phyloP scores from a whole-genome alignment of 345 rosid genomes.

The Adansonia digitata region DNA sequence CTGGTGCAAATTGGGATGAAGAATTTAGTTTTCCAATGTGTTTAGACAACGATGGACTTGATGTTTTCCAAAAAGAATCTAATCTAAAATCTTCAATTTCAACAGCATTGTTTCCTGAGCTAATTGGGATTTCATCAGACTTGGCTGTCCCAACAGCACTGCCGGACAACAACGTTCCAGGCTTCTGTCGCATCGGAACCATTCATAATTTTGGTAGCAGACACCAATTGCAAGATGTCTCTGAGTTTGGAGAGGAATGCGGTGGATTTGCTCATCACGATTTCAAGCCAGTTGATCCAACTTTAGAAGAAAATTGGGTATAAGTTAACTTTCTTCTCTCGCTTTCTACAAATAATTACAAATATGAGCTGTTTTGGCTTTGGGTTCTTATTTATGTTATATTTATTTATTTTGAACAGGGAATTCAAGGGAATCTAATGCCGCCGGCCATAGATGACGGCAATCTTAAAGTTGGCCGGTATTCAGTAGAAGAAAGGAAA shows the following conservation, averaged over 20 bases:
- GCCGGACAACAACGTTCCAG: constrained; percentile 20
- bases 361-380: too few species aligned
- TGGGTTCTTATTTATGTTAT: not conserved
- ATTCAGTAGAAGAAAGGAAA: constrained; percentile 78
- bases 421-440: constrained; percentile 36
- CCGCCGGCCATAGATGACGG: constrained; percentile 28
- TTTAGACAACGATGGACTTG: constrained; percentile 8
- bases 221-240: constrained; percentile 24
- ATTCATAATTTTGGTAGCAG: constrained; percentile 24
- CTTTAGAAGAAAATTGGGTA: constrained; percentile 41
- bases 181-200: constrained; percentile 17
- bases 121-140: constrained; percentile 32
- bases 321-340: not conserved
- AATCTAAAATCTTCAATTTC: constrained; percentile 16
- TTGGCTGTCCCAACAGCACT: constrained; percentile 26
- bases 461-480: constrained; percentile 56
- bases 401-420: constrained; percentile 22
- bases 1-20: constrained; percentile 7
- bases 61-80: constrained; percentile 19
- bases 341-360: too few species aligned
- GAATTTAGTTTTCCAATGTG: constrained; percentile 1
- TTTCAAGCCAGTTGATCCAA: constrained; percentile 37
- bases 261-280: constrained; percentile 37
- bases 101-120: constrained; percentile 18
- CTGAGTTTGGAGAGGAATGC: constrained; percentile 49